A percentile compares a stretch with the other conserved stretches of the same genome.
These are phyloP conservation scores for Helenozyma rhizophorensis DNA, from an alignment of 805 yeast species.

Conservation along the genomic window DNA sequence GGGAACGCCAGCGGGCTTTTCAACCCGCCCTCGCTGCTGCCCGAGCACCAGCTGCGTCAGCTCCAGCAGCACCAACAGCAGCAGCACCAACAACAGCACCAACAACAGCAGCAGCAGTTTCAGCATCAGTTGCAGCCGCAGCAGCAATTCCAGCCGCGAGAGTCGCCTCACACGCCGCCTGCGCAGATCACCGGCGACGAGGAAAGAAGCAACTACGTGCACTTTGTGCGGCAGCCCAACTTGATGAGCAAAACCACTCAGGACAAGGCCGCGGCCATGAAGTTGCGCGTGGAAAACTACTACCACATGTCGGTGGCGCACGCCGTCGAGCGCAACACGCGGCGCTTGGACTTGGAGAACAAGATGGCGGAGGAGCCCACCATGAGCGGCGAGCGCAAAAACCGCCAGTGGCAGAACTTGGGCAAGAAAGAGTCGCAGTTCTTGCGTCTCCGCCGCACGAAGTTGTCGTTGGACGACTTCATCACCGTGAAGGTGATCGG, in stretches of 20 bases:
- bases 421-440: constrained; percentile 90
- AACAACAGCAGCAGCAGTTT: constrained; percentile 7
- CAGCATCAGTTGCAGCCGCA: constrained; percentile 10
- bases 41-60: constrained; percentile 6
- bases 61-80: constrained; percentile 11
- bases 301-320: constrained; percentile 82
- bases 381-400: constrained; percentile 75
- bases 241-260: constrained; percentile 67
- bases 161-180: constrained; percentile 10
- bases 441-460: constrained; percentile 77
- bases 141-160: constrained; percentile 8
- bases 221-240: constrained; percentile 81
- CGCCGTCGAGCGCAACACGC: constrained; percentile 93
- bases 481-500: constrained; percentile 86
- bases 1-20: constrained; percentile 6
- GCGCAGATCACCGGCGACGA: constrained; percentile 5
- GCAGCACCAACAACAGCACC: constrained; percentile 8
- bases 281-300: constrained; percentile 75
- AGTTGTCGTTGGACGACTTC: constrained; percentile 78
- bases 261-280: constrained; percentile 80
- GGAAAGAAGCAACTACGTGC: constrained; percentile 32
- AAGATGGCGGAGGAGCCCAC: constrained; percentile 57
- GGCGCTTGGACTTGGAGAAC: constrained; percentile 81
- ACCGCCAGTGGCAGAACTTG: constrained; percentile 72
- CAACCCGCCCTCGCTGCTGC: constrained; percentile 8